Evolutionary conservation across 31 red algal species (phyloP), one percentile per base, ranked within the genome.

Genomic region (Asparagopsis taxiformis): DNA sequence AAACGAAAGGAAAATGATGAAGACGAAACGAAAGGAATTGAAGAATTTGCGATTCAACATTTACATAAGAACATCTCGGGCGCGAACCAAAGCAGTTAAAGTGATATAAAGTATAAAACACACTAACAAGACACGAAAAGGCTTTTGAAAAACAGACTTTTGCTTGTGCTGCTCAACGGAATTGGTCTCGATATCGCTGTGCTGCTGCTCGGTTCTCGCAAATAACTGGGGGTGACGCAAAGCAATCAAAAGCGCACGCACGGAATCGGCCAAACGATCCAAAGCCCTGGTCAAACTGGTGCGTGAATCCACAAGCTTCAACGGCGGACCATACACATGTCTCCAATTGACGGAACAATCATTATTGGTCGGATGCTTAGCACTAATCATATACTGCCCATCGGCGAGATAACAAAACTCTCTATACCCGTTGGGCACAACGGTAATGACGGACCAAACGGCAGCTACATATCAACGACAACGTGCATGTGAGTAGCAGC

Each of bases 371-470:
- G 84, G 84, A 33, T 88, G 84, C 39, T 79, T 77, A 35, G 44
- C 34, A 55, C 73, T 78, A 21, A 79, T 24, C 41, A 68, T 73
- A 3, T 43, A 31, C 9, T 11, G 26, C 23, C 84, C 84, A 63
- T 88, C 84, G 1, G 63, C 72, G n/a, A 77, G 48, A 57, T 78
- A 88, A 57, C 61, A 88, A 37, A 78, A 88, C 64, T 88, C 62
- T 2, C 74, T 30, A 51, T 88, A 78, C 5, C 84, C 84, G 26
- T 23, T 62, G 8, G 72, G 84, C 30, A 88, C 84, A 50, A 61
- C 38, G 15, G 71, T 88, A 24, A 88, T 77, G 19, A 88, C 84
- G 1, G 73, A 88, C 84, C 84, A 88, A 28, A 85, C 52, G 48
- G 20, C 20, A 1, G 62, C 69, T 83, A 23, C 29, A 55, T 20